These are phyloP conservation scores for Lactarius hatsudake DNA, from an alignment of 768 basidiomycete species.

Conservation along the genomic window DNA sequence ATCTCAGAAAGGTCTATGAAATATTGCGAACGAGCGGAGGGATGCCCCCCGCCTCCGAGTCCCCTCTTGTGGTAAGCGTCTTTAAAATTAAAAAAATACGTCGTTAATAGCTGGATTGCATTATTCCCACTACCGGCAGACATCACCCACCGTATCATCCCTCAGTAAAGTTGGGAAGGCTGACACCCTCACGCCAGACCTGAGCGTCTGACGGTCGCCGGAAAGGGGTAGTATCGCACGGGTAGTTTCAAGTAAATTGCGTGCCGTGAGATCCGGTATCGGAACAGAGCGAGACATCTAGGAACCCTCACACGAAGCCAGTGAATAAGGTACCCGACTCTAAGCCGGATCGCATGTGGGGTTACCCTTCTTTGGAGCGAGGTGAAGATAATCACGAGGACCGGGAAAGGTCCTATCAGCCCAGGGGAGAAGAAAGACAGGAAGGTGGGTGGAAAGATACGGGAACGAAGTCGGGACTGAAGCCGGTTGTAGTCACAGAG, in stretches of 20 bases:
- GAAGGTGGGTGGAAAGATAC: background rate
- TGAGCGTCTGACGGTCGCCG: background rate
- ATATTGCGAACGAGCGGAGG: background rate
- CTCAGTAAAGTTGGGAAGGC: background rate
- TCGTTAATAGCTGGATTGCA: background rate
- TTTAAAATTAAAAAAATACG: background rate
- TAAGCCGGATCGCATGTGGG: background rate
- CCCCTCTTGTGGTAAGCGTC: background rate
- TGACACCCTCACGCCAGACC: background rate
- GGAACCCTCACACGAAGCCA: background rate
- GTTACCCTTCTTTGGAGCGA: background rate
- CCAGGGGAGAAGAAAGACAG: background rate
- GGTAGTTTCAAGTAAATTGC: background rate
- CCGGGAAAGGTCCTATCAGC: background rate
- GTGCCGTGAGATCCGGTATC: background rate
- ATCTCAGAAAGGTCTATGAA: background rate
- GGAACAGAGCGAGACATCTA: background rate
- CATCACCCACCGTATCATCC: background rate
- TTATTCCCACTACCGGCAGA: background rate
- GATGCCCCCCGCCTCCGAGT: background rate
- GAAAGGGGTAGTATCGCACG: background rate
- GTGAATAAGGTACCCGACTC: background rate
- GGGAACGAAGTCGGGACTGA: background rate
- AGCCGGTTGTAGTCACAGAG: background rate
- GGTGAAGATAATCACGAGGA: background rate